Evolutionary conservation across 805 yeast genomes (phyloP), one percentile per base, ranked within the genome.

Genomic region (Candida railenensis): DNA sequence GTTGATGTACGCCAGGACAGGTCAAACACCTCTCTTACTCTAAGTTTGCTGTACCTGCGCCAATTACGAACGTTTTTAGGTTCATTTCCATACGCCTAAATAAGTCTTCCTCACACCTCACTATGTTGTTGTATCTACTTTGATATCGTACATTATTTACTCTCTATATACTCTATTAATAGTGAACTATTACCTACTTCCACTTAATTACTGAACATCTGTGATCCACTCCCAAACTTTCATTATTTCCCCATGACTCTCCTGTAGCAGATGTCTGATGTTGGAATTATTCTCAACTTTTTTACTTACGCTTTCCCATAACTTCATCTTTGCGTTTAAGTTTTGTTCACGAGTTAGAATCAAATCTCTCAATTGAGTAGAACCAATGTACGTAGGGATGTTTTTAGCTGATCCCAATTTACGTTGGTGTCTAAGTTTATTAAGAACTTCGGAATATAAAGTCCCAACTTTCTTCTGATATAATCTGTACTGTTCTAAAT

Each of bases 181-280:
- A 28, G 11, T 8, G 32, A 28, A n/a, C n/a, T n/a, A n/a, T 14
- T 33, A 7, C 36, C 36, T 14, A 7, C n/a, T 14, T 12, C 15
- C 18, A 4, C 18, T 12, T 33, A 28, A 28, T 33, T 20, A 22
- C 44, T 49, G 48, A 19, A 57, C 43, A 37, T 57, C 64, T 37
- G 65, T 81, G 33, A 83, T 75, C 96, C 96, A 90, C 59, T 89
- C 89, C 89, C 96, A 87, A 32, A 88, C 88, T 58, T 82, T 82
- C 76, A 87, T 81, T 49, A 90, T 87, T 53, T 90, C 97, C 15
- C 97, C 97, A 57, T 85, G 87, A 22, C 83, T 75, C 60, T 90
- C 97, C 46, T 80, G 66, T 46, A 84, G 74, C 34, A 80, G 74
- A 15, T 76, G 71, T 48, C 82, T 77, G 11, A 90, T 80, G 56